phyloP scores from a whole-genome alignment of 306 rosid genomes.

The Phaseolus lunatus region DNA sequence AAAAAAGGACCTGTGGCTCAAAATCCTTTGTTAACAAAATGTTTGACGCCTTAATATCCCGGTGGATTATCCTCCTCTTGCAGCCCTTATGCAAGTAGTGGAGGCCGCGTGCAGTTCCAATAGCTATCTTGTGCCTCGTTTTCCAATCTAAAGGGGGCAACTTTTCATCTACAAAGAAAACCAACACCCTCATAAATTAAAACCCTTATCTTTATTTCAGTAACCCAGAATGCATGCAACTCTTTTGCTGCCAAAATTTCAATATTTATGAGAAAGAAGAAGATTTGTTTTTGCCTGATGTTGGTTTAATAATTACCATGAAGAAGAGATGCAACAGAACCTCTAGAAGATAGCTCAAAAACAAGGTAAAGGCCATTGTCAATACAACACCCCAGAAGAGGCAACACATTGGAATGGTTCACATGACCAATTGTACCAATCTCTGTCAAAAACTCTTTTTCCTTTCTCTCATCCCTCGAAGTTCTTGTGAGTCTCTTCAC shows the following conservation, averaged over 20 bases:
- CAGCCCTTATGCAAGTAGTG: conserved; percentile 89
- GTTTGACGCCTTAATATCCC: conserved; percentile 88
- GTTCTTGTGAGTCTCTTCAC: conserved; percentile 85
- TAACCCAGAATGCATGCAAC: conserved; percentile 35
- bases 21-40: conserved; percentile 73
- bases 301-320: conserved; percentile 62
- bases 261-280: not conserved
- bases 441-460: conserved; percentile 89
- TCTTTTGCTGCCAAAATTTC: conserved; percentile 4
- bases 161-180: conserved; percentile 61
- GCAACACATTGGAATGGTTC: conserved; percentile 68
- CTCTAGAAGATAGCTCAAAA: conserved; percentile 73
- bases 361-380: conserved; percentile 86
- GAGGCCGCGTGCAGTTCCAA: conserved; percentile 89
- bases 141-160: conserved; percentile 83
- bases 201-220: not conserved
- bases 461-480: conserved; percentile 81
- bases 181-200: not conserved
- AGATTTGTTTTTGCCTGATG: not conserved
- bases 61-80: conserved; percentile 90
- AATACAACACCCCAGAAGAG: conserved; percentile 84
- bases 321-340: conserved; percentile 81
- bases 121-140: conserved; percentile 76
- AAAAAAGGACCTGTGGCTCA: conserved; percentile 72
- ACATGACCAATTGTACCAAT: conserved; percentile 96